A percentile compares a stretch with the other conserved stretches of the same genome.
phyloP scores from a whole-genome alignment of 164 flowering plant genomes.

The Tinospora cordifolia region DNA sequence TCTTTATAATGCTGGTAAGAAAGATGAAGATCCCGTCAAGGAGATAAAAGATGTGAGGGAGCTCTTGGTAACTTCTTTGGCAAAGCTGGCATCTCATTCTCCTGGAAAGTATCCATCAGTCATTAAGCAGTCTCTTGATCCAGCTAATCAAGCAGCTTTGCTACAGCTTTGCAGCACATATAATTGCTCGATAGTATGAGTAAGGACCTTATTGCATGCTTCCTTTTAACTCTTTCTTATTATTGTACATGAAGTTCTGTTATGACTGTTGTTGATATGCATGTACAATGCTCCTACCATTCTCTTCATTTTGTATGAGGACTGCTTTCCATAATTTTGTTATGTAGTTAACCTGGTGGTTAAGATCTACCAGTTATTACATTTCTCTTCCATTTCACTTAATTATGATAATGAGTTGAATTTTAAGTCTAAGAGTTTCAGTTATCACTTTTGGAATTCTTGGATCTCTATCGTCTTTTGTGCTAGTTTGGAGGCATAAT shows the following conservation, averaged over 20 bases:
- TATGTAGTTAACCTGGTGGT: not conserved
- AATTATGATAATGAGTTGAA: not conserved
- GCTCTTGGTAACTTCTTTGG: constrained; percentile 58
- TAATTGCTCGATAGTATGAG: constrained; percentile 45
- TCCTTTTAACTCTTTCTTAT: not conserved
- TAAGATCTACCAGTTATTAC: not conserved
- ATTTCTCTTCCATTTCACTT: not conserved
- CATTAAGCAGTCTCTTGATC: constrained; percentile 51
- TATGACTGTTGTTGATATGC: not conserved
- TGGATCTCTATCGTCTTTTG: not conserved
- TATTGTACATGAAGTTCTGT: too few species aligned
- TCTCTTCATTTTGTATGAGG: not conserved
- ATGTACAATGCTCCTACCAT: not conserved
- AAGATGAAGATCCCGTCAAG: constrained; percentile 79
- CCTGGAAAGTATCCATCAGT: constrained; percentile 69
- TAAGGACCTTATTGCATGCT: constrained; percentile 13
- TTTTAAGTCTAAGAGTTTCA: not conserved
- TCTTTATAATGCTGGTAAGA: constrained; percentile 84
- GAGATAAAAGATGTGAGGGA: constrained; percentile 73
- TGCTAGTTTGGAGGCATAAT: not conserved
- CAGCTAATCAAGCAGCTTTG: constrained; percentile 62
- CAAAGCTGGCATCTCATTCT: constrained; percentile 45
- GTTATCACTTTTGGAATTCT: not conserved
- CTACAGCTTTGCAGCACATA: constrained; percentile 60
- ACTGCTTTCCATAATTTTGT: not conserved